Conservation (phyloP, 768 basidiomycete genomes). For the Calocybe gangraenosa region DNA sequence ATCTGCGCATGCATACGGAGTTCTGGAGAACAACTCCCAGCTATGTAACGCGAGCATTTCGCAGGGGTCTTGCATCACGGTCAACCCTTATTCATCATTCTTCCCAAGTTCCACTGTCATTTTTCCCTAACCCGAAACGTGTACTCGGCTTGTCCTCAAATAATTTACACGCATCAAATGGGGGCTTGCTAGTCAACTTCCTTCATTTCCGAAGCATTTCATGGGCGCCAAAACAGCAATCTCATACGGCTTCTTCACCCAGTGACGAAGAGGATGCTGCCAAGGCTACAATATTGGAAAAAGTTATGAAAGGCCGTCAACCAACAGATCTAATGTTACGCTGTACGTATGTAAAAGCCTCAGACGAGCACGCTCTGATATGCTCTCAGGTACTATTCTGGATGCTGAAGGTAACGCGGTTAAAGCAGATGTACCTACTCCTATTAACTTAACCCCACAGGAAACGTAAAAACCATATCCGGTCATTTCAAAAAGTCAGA, state of each 20-base stretch:
- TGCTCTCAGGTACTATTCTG: slow-evolving; percentile 70
- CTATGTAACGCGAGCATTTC: slow-evolving; percentile 34
- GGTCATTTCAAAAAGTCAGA: slow-evolving; percentile 90
- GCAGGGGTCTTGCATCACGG: slow-evolving; percentile 6
- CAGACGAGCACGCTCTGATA: slow-evolving; percentile 12
- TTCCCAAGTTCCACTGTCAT: not conserved
- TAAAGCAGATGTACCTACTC: slow-evolving; percentile 1
- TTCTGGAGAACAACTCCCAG: slow-evolving; percentile 26
- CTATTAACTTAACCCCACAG: slow-evolving; percentile 31
- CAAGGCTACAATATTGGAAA: slow-evolving; percentile 73
- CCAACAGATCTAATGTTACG: slow-evolving; percentile 88
- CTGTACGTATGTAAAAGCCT: slow-evolving; percentile 51
- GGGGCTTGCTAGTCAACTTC: slow-evolving; percentile 4
- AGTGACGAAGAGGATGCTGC: slow-evolving; percentile 64
- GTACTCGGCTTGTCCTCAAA: not conserved
- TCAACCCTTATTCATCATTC: not conserved
- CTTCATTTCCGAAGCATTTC: slow-evolving; percentile 20
- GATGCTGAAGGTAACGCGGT: slow-evolving; percentile 66
- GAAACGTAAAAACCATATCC: slow-evolving; percentile 82
- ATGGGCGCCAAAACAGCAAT: slow-evolving; percentile 29
- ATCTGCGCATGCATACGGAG: slow-evolving; percentile 41
- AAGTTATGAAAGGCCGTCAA: slow-evolving; percentile 82
- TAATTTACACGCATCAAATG: slow-evolving; percentile 5
- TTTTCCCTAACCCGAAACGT: not conserved
- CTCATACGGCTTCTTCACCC: slow-evolving; percentile 27